phyloP scores from a whole-genome alignment of 1,284 basidiomycete species.

The Rugosomyces carneus region DNA sequence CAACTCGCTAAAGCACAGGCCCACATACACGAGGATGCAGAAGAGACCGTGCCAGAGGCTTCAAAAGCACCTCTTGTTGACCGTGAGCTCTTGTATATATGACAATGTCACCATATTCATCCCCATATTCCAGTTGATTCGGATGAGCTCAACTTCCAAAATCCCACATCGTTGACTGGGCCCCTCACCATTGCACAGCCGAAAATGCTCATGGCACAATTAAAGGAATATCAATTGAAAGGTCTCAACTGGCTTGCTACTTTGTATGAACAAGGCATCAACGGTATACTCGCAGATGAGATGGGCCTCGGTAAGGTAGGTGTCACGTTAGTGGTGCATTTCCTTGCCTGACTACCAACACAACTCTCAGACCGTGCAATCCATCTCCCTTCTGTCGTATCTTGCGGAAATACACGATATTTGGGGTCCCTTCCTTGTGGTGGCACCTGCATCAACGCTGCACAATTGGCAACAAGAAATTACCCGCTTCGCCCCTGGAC shows the following conservation, averaged over 20 bases:
- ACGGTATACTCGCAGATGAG: conserved; percentile 96
- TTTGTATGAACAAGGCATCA: conserved; percentile 98
- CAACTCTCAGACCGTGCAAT: conserved; percentile 84
- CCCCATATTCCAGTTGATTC: conserved; percentile 64
- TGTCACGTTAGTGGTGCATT: conserved; percentile 7
- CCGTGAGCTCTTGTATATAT: conserved; percentile 38
- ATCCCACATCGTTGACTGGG: conserved; percentile 90
- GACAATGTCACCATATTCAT: neutral
- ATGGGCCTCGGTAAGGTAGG: conserved; percentile 93
- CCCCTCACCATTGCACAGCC: conserved; percentile 88
- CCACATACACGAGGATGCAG: conserved; percentile 46
- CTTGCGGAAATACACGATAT: conserved; percentile 97
- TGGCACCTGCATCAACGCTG: conserved; percentile 94
- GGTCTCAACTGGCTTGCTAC: conserved; percentile 98
- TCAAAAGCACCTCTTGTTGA: conserved; percentile 48
- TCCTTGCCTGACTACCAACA: neutral
- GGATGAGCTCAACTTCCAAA: conserved; percentile 99
- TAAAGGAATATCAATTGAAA: conserved; percentile 99
- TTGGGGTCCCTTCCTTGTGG: conserved; percentile 99
- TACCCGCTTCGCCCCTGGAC: conserved; percentile 87
- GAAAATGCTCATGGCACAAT: conserved; percentile 92
- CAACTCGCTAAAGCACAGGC: conserved; percentile 63
- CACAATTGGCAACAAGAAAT: conserved; percentile 99
- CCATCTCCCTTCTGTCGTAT: conserved; percentile 94
- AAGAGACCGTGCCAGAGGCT: conserved; percentile 22